These are phyloP conservation scores for Myrica gale DNA, from an alignment of 306 rosid genomes.

Conservation along the genomic window DNA sequence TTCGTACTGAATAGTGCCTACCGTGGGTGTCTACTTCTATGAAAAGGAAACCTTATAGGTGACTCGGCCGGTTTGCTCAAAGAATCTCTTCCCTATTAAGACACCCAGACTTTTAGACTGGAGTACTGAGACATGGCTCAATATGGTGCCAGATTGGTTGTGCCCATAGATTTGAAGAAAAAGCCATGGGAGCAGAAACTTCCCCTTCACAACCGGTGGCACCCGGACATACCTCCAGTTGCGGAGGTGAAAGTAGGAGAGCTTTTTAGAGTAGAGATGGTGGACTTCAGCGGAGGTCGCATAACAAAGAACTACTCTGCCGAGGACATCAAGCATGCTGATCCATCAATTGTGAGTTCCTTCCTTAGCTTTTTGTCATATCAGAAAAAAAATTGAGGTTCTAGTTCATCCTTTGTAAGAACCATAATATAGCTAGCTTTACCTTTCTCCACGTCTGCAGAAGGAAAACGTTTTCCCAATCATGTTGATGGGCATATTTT, in stretches of 20 bases:
- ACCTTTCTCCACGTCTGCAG: neutral
- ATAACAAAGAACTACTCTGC: conserved; percentile 48
- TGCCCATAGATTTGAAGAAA: conserved; percentile 31
- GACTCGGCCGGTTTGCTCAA: neutral
- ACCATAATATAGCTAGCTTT: neutral
- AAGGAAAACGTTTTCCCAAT: neutral
- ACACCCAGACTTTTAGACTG: conserved; percentile 11
- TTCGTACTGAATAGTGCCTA: neutral
- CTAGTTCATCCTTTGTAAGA: neutral
- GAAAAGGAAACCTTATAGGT: neutral
- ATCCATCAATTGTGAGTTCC: conserved; percentile 53
- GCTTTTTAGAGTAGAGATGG: conserved; percentile 46
- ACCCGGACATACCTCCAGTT: conserved; percentile 45
- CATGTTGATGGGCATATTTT: neutral
- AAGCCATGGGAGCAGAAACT: conserved; percentile 35
- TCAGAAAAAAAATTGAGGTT: neutral
- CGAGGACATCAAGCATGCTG: conserved; percentile 48
- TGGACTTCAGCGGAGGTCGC: conserved; percentile 47
- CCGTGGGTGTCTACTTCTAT: conserved; percentile 27
- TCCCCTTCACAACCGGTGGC: conserved; percentile 54
- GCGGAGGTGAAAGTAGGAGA: conserved; percentile 35
- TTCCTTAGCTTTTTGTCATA: neutral
- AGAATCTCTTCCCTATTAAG: conserved; percentile 9
- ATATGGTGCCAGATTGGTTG: conserved; percentile 26
- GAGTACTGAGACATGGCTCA: conserved; percentile 26